Conservation (phyloP, 257 asterid genomes). For the Capsicum rhomboideum region DNA sequence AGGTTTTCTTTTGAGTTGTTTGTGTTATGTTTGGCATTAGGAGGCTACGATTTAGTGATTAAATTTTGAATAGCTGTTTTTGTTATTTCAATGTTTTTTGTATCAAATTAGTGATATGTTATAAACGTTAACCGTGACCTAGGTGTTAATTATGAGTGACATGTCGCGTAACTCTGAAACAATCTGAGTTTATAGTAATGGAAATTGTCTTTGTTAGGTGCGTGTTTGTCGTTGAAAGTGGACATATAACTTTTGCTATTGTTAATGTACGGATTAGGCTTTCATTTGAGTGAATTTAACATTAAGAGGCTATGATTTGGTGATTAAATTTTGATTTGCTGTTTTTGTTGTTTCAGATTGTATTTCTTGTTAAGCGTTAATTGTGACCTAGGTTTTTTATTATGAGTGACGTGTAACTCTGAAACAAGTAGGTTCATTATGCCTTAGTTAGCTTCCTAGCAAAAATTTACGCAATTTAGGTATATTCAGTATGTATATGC, state of each 20-base stretch:
- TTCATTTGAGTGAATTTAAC: neutral
- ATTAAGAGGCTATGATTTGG: neutral
- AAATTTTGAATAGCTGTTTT: no score
- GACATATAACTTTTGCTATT: neutral
- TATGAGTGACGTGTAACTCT: neutral
- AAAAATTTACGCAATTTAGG: neutral
- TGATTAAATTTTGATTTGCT: neutral
- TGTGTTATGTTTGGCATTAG: no score
- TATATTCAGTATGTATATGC: neutral
- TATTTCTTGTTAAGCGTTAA: neutral
- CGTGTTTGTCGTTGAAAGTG: neutral
- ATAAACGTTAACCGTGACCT: neutral
- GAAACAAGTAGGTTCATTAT: neutral
- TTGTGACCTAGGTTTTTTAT: neutral
- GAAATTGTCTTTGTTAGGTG: neutral
- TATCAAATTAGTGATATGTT: no score
- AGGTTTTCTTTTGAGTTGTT: neutral
- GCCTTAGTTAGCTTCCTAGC: neutral
- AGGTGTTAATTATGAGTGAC: neutral
- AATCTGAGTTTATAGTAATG: neutral
- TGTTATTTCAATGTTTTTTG: no score
- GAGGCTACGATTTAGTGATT: no score
- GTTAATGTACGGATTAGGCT: neutral
- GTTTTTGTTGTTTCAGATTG: neutral
- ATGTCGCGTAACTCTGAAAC: neutral